Evolutionary conservation across 179 eudicot species (phyloP).

Genomic region (Silene vulgaris): DNA sequence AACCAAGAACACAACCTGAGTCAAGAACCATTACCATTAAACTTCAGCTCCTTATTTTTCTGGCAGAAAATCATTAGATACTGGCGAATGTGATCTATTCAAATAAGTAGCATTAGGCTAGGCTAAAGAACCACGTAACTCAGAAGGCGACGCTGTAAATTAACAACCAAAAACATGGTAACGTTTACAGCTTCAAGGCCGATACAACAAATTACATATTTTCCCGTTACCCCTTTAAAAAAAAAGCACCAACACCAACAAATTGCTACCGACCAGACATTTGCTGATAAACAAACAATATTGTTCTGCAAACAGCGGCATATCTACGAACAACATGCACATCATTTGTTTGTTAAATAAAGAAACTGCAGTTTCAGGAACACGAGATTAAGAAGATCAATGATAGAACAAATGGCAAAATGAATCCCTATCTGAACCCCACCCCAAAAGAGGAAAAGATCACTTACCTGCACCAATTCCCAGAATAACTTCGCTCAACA

Average conservation of each 20-base stretch:
- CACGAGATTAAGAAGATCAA: not conserved
- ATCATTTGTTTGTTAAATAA: not conserved
- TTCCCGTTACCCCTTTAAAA: too few species aligned
- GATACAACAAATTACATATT: not conserved
- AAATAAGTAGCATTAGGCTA: not conserved
- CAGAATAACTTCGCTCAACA: not conserved
- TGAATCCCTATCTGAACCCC: not conserved
- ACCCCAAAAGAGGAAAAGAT: not conserved
- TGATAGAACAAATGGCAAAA: not conserved
- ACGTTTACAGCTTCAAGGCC: not conserved
- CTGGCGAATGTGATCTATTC: not conserved
- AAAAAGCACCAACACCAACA: not conserved
- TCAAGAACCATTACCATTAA: not conserved
- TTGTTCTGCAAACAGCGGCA: not conserved
- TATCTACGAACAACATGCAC: not conserved
- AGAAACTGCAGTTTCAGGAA: not conserved
- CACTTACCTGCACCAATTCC: slow-evolving; percentile 3
- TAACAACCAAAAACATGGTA: not conserved
- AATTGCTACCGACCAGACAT: not conserved
- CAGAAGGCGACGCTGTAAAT: not conserved
- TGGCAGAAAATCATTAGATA: not conserved
- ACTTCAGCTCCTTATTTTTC: not conserved
- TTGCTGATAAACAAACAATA: not conserved
- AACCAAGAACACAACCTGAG: not conserved
- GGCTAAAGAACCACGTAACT: not conserved